A percentile compares a stretch with the other conserved stretches of the same genome.
Conservation (phyloP, 78 protist species). For the Speleostelium caveatum region DNA sequence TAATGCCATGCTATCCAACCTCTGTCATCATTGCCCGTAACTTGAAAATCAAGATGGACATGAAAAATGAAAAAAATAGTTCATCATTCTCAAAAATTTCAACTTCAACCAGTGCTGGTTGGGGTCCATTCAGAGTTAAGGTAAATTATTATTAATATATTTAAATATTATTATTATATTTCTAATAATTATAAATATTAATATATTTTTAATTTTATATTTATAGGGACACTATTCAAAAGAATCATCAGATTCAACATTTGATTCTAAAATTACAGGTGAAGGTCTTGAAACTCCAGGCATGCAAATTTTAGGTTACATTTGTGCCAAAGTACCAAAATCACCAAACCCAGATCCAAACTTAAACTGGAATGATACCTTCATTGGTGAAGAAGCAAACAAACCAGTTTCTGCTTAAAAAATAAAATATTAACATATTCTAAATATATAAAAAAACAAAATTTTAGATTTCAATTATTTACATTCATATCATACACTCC, state of each 20-base stretch:
- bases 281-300: neutral
- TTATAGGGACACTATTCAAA: neutral
- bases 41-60: neutral
- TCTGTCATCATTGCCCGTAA: neutral
- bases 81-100: neutral
- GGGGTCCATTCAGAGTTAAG: neutral
- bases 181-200: too few species aligned
- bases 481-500: too few species aligned
- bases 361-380: neutral
- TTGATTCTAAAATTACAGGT: neutral
- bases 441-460: too few species aligned
- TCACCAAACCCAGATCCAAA: neutral
- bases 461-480: too few species aligned
- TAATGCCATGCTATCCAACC: neutral
- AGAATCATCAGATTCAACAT: neutral
- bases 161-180: too few species aligned
- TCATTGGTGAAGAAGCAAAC: too few species aligned
- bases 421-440: too few species aligned
- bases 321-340: neutral
- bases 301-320: neutral
- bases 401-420: neutral
- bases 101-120: neutral
- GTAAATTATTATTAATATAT: too few species aligned
- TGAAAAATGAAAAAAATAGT: neutral
- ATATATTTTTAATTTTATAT: too few species aligned